Conservation (phyloP, 2,329 filamentous ascomycete species). For the Trichophaea hybrida region DNA sequence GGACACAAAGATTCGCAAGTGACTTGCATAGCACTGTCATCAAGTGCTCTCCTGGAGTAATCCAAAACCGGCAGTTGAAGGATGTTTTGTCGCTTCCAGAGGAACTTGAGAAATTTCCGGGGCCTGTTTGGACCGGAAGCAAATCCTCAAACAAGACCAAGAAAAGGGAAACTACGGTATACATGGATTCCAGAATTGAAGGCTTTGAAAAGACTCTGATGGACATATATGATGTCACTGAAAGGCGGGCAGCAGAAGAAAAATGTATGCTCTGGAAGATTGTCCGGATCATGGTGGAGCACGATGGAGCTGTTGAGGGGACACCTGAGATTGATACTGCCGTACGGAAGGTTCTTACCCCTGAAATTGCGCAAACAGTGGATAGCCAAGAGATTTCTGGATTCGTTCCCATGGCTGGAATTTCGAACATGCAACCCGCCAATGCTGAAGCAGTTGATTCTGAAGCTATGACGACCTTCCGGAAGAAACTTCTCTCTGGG, state of each 20-base stretch:
- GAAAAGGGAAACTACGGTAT: conserved; percentile 80
- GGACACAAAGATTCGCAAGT: conserved; percentile 23
- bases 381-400: conserved; percentile 26
- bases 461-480: conserved; percentile 54
- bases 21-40: conserved; percentile 35
- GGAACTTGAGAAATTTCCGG: conserved; percentile 57
- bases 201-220: conserved; percentile 46
- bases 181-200: conserved; percentile 66
- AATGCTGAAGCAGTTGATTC: conserved; percentile 41
- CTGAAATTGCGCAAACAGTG: conserved; percentile 34
- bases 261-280: conserved; percentile 79
- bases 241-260: conserved; percentile 44
- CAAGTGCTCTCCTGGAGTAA: conserved; percentile 65
- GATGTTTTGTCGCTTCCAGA: conserved; percentile 53
- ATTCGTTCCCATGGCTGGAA: conserved; percentile 16
- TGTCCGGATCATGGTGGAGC: conserved; percentile 63
- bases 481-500: conserved; percentile 58
- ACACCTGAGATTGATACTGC: conserved; percentile 56
- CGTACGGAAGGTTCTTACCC: conserved; percentile 59
- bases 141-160: conserved; percentile 60
- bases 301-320: conserved; percentile 70
- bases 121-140: conserved; percentile 45
- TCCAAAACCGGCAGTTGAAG: conserved; percentile 62
- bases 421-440: conserved; percentile 21
- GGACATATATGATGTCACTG: conserved; percentile 9